Conservation (phyloP, 352 stramenopile genomes). For the Phytopythium mirpurense region DNA sequence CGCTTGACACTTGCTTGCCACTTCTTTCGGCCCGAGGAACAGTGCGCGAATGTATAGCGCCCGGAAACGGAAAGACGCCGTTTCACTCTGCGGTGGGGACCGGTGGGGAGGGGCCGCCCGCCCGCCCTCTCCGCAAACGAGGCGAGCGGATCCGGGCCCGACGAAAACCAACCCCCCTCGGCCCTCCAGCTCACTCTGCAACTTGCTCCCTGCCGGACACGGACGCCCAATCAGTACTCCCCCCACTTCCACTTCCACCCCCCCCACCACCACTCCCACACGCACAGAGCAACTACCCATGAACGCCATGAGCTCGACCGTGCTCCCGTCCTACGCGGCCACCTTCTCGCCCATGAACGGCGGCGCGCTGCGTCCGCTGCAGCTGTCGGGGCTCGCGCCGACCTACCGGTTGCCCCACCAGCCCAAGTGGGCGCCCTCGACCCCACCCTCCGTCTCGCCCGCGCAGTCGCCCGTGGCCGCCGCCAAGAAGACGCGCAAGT, state of each 20-base stretch:
- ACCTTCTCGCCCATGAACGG: background rate
- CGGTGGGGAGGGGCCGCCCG: too few species aligned
- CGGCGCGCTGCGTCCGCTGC: slow-evolving; percentile 3
- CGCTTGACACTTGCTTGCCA: slow-evolving; percentile 1
- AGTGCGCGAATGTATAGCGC: background rate
- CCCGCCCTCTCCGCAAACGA: too few species aligned
- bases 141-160: background rate
- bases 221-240: background rate
- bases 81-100: background rate
- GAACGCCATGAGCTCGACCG: slow-evolving; percentile 3
- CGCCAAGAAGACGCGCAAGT: slow-evolving; percentile 36
- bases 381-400: background rate
- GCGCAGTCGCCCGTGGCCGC: background rate
- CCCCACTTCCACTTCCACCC: too few species aligned
- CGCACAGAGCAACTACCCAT: background rate
- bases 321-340: slow-evolving; percentile 7
- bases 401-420: background rate
- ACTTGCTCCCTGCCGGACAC: background rate
- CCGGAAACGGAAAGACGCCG: background rate
- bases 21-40: background rate
- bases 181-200: slow-evolving; percentile 5
- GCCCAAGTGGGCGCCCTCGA: background rate
- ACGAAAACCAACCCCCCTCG: background rate
- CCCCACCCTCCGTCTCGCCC: too few species aligned
- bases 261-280: background rate